Evolutionary conservation across 192 early-diverging fungal species (phyloP).

Genomic region (Chytriomyces confervae): DNA sequence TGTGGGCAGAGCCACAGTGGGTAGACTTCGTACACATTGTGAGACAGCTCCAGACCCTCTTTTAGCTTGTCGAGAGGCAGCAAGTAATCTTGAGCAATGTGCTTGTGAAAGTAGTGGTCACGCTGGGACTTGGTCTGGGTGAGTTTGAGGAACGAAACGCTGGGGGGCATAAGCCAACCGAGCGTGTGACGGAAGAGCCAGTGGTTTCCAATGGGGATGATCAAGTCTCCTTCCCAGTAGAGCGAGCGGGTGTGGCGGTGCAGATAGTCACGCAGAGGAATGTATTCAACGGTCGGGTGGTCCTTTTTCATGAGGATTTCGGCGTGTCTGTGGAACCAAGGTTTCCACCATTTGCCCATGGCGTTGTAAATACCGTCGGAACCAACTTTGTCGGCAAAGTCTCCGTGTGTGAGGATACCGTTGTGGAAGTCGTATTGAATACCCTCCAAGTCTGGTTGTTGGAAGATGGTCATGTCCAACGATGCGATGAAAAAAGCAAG

Average conservation of each 20-base stretch:
- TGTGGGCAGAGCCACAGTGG: constrained; percentile 48
- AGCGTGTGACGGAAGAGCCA: constrained; percentile 44
- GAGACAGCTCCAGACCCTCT: constrained; percentile 42
- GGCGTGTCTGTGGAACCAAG: constrained; percentile 56
- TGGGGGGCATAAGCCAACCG: constrained; percentile 47
- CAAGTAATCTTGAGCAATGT: constrained; percentile 47
- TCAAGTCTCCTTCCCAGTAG: constrained; percentile 48
- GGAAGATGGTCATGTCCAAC: neutral
- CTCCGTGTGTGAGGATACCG: constrained; percentile 46
- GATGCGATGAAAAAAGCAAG: neutral
- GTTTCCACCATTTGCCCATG: constrained; percentile 47
- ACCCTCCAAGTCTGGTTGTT: constrained; percentile 37
- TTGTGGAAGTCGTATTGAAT: constrained; percentile 48
- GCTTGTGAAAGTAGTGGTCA: constrained; percentile 41
- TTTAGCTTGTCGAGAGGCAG: constrained; percentile 41
- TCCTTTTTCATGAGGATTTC: constrained; percentile 36
- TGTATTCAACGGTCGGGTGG: constrained; percentile 44
- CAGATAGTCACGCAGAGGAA: constrained; percentile 52
- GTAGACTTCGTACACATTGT: constrained; percentile 49
- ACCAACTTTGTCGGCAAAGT: constrained; percentile 40
- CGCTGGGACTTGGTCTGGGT: constrained; percentile 44
- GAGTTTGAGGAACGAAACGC: constrained; percentile 42
- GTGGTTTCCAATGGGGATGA: constrained; percentile 51
- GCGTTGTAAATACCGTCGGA: constrained; percentile 37
- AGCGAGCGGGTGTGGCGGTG: constrained; percentile 55